These are phyloP conservation scores for Colletotrichum tropicicola DNA, from an alignment of 2,329 filamentous ascomycete species.

Conservation along the genomic window DNA sequence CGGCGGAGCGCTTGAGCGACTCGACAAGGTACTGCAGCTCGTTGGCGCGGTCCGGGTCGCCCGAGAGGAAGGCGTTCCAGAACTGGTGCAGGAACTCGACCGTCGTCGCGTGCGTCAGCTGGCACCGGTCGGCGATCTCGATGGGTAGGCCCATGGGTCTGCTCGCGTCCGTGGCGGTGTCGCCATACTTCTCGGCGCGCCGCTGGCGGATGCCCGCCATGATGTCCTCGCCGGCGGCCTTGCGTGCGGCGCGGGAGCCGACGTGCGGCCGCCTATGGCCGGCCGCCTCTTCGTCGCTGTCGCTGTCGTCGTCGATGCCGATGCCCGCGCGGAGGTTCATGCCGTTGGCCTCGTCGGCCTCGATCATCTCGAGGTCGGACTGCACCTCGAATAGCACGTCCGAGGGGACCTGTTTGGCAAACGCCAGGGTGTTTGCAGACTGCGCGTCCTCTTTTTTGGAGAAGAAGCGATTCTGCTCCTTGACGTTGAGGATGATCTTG, in stretches of 20 bases:
- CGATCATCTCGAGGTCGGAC: constrained; percentile 65
- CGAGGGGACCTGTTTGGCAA: constrained; percentile 74
- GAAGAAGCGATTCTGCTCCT: constrained; percentile 87
- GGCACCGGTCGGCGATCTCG: constrained; percentile 66
- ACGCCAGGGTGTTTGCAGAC: constrained; percentile 58
- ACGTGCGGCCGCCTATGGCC: constrained; percentile 61
- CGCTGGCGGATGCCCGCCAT: constrained; percentile 71
- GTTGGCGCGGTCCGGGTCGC: constrained; percentile 79
- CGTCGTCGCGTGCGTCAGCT: constrained; percentile 86
- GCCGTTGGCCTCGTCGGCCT: constrained; percentile 57
- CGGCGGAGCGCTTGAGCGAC: constrained; percentile 79
- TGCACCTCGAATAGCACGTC: constrained; percentile 74
- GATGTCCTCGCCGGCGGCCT: constrained; percentile 71
- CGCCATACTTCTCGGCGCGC: constrained; percentile 65
- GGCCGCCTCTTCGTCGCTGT: constrained; percentile 70
- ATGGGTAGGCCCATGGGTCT: constrained; percentile 55
- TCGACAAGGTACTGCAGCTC: constrained; percentile 87
- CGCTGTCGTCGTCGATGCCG: constrained; percentile 75
- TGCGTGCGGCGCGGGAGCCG: constrained; percentile 74
- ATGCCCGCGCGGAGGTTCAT: constrained; percentile 71
- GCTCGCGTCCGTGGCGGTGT: constrained; percentile 40
- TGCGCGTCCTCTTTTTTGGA: constrained; percentile 63
- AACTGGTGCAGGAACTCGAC: constrained; percentile 98
- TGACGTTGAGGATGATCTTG: constrained; percentile 85
- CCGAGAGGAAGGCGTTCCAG: constrained; percentile 91